Percentiles rank a stretch among this genome's conserved stretches.
These are phyloP conservation scores for Spongospora subterranea DNA, from an alignment of 208 protist species.

Conservation along the genomic window DNA sequence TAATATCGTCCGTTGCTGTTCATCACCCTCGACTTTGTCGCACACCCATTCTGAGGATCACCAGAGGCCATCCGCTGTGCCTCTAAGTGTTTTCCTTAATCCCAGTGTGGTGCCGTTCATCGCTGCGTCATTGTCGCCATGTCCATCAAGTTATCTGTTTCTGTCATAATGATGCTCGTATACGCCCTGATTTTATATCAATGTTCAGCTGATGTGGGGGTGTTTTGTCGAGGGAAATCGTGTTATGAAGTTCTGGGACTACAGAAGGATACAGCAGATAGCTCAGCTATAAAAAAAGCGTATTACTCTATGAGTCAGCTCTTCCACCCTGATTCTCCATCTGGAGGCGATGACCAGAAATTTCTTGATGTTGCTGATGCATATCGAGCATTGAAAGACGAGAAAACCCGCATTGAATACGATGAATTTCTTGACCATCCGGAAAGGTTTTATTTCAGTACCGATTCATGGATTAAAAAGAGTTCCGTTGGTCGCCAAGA, in stretches of 20 bases:
- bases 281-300: background rate
- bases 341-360: background rate
- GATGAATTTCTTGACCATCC: slow-evolving; percentile 47
- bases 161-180: too few relatives aligned
- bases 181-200: background rate
- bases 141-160: too few relatives aligned
- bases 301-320: background rate
- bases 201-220: background rate
- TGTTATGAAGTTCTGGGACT: slow-evolving; percentile 43
- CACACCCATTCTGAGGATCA: too few relatives aligned
- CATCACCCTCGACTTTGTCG: too few relatives aligned
- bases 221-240: background rate
- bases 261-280: background rate
- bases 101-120: too few relatives aligned
- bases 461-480: background rate
- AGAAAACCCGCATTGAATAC: slow-evolving; percentile 23
- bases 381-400: slow-evolving; percentile 11
- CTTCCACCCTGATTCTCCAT: background rate
- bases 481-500: slow-evolving; percentile 1
- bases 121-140: too few relatives aligned
- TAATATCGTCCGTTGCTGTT: too few relatives aligned
- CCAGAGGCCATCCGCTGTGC: too few relatives aligned
- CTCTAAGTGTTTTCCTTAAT: too few relatives aligned
- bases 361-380: background rate
- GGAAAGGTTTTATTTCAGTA: background rate